A percentile compares a stretch with the other conserved stretches of the same genome.
Evolutionary conservation across 1,139 yeast species (phyloP).

Genomic region (Yamadazyma membranifaciens): DNA sequence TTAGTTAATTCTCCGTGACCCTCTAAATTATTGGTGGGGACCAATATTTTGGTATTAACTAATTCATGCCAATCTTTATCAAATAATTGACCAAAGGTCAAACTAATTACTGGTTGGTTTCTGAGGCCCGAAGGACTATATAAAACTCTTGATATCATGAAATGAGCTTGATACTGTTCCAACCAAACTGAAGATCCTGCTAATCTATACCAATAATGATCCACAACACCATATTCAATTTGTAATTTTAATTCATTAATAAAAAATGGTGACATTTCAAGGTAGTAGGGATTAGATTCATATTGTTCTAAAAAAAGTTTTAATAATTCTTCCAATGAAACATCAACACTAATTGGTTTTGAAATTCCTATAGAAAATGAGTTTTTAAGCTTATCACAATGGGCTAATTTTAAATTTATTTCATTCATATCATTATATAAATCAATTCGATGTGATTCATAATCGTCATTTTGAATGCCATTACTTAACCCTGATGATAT

Average conservation of each 20-base stretch:
- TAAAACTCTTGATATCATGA: constrained; percentile 33
- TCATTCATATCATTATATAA: constrained; percentile 18
- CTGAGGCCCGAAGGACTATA: constrained; percentile 30
- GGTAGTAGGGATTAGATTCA: constrained; percentile 20
- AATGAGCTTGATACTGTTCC: constrained; percentile 39
- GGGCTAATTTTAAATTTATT: constrained; percentile 17
- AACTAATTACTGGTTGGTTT: constrained; percentile 32
- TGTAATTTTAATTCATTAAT: constrained; percentile 24
- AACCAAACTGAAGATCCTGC: constrained; percentile 44
- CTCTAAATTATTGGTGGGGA: constrained; percentile 26
- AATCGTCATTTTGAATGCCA: constrained; percentile 11
- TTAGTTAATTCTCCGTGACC: not conserved
- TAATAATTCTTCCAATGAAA: constrained; percentile 20
- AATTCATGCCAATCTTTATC: constrained; percentile 41
- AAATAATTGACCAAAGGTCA: constrained; percentile 36
- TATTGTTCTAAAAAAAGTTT: constrained; percentile 16
- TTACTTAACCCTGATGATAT: constrained; percentile 8
- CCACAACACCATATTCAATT: constrained; percentile 25
- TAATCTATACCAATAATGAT: constrained; percentile 34
- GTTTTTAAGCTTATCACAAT: constrained; percentile 18
- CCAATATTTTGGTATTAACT: constrained; percentile 27
- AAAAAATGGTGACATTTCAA: constrained; percentile 27
- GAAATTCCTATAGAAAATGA: constrained; percentile 17
- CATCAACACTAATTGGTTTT: constrained; percentile 20
- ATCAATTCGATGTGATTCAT: constrained; percentile 17